phyloP scores from a whole-genome alignment of 2,329 filamentous ascomycete species.

The Trichoderma endophyticum region DNA sequence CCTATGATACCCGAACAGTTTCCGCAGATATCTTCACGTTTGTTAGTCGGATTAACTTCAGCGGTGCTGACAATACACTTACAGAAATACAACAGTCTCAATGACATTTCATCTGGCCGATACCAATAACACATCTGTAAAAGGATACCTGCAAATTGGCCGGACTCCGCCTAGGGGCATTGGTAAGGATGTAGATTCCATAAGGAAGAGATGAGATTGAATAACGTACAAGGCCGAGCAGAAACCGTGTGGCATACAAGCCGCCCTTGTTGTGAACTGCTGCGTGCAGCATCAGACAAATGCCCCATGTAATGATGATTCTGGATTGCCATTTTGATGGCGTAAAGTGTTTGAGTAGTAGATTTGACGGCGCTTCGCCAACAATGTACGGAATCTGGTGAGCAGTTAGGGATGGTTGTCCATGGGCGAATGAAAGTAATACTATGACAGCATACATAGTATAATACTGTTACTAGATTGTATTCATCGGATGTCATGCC shows the following conservation, averaged over 20 bases:
- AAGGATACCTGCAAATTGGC: neutral
- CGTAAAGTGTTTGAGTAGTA: neutral
- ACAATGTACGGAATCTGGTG: neutral
- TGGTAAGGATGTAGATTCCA: neutral
- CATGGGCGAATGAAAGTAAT: neutral
- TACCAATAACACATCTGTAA: neutral
- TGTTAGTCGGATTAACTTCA: neutral
- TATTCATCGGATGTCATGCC: slow-evolving; percentile 40
- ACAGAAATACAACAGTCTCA: neutral
- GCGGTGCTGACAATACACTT: neutral
- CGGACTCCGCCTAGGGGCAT: neutral
- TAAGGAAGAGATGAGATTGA: neutral
- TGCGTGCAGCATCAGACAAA: neutral
- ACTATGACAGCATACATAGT: slow-evolving; percentile 33
- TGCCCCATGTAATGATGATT: neutral
- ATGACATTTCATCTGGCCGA: neutral
- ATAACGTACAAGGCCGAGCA: neutral
- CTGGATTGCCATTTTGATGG: neutral
- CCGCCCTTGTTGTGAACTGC: neutral
- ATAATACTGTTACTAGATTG: slow-evolving; percentile 37
- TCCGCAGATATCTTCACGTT: neutral
- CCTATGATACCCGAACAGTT: neutral
- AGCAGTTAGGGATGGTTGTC: neutral
- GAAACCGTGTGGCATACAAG: neutral
- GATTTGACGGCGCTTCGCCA: neutral